These are phyloP conservation scores for Neurospora sp. DNA, from an alignment of 2,329 filamentous ascomycete genomes.

Conservation along the genomic window DNA sequence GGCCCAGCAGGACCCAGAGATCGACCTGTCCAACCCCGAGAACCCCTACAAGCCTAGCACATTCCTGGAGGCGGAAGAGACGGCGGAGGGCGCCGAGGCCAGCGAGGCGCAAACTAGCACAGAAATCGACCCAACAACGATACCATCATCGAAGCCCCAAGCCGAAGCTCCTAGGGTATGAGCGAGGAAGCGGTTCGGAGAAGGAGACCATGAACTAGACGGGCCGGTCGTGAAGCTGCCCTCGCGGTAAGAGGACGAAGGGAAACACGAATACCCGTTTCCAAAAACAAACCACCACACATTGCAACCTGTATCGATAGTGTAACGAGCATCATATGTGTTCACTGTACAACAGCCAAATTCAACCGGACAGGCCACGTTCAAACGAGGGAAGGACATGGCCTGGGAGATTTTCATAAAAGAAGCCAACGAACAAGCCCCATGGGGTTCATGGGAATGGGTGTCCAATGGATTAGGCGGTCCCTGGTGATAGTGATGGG, in stretches of 20 bases:
- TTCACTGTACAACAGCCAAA: not conserved
- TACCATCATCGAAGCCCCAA: constrained; percentile 9
- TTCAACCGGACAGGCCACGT: not conserved
- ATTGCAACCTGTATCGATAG: constrained; percentile 1
- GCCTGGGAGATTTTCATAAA: not conserved
- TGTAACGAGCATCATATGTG: constrained; percentile 1
- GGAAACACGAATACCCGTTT: not conserved
- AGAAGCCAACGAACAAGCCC: not conserved
- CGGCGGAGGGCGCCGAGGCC: constrained; percentile 25
- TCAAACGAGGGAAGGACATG: not conserved
- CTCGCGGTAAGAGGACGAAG: not conserved
- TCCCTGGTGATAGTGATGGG: not conserved
- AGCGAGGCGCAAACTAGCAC: constrained; percentile 2
- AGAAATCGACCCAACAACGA: constrained; percentile 9
- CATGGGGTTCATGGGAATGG: not conserved
- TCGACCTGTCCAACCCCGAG: constrained; percentile 45
- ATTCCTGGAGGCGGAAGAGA: constrained; percentile 25
- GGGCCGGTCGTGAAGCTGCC: not conserved
- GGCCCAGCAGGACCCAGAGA: constrained; percentile 56
- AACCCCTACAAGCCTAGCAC: constrained; percentile 38
- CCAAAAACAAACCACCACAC: not conserved
- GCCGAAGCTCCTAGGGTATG: constrained; percentile 13
- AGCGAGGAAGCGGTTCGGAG: not conserved
- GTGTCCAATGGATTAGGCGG: not conserved
- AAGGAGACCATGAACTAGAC: not conserved